Evolutionary conservation across 306 rosid species (phyloP), one percentile per base, ranked within the genome.

Genomic region (Ormosia semicastrata): DNA sequence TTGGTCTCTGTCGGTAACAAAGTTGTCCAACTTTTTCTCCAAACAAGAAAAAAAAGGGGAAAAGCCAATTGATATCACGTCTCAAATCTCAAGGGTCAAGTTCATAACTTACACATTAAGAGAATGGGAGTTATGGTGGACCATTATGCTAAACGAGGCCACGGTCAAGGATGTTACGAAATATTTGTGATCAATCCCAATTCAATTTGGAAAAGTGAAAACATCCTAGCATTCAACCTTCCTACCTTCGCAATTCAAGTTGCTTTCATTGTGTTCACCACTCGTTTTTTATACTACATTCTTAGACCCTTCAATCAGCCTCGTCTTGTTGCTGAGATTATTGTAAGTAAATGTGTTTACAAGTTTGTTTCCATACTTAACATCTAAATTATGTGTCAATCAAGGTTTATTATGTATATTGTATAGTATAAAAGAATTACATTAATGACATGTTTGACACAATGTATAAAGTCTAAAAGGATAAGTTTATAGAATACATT

Each of bases 261-360:
- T 66, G 64, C 44, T 60, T 66, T 66, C 30, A 17, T 66, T 49
- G 40, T 84, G 50, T 36, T 84, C 4, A 0, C 60, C 5, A 66
- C 76, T 66, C 81, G 77, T 18, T 0, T 0, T 29, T 18, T 78
- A 13, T 67, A 77, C 59, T 78, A 40, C 14, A 8, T 82, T 30
- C 71, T 85, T 36, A 82, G 50, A 73, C 89, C 84, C 66, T 33
- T 85, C 9, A 29, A 66, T 70, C 89, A 72, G 54, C 89, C 89
- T 78, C 89, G 74, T 59, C 4, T 85, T 34, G 71, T 82, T 49
- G 39, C 46, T 32, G 86, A 82, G 63, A 66, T 82, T 7, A 36
- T 85, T 43, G 89, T 82, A 59, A 39, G 77, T 76, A 49, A 7
- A 41, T 30, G n/a, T 39, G n/a, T 60, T 17, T 17, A 53, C 58